Evolutionary conservation across 495 filamentous ascomycete genomes (phyloP), one percentile per base, ranked within the genome.

Genomic region (Neurospora sp.): DNA sequence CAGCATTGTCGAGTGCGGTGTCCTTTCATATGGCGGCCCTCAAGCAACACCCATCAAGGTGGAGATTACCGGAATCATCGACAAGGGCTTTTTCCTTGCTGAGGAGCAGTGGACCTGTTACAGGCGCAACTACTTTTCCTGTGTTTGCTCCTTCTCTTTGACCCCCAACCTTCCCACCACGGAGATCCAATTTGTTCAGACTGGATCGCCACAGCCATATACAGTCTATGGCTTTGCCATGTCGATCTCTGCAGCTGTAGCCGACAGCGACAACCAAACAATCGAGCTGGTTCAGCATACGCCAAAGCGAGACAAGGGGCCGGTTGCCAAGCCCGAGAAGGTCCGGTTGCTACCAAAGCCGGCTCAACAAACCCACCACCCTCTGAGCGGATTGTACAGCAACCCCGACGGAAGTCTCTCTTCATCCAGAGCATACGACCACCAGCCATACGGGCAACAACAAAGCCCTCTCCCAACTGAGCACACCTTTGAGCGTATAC

Each of bases 41-140:
- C 81, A 83, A 6, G 72, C 71, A 27, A 82, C 82, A 3, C 80
- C 78, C 10, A 86, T 97, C 70, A 90, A 88, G 72, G 87, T 92
- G 6, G 91, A 94, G 37, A 93, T 98, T 74, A 86, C 90, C 70
- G 93, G 93, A 7, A 90, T 91, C 75, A 94, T 97, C 72, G 94
- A 96, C 77, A 96, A 97, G 77, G 94, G 94, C 1, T 97, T 97
- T 83, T 97, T 98, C 80, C 85, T 90, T 48, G 87, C 87, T 3
- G 95, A 97, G 71, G 86, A 88, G 16, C 93, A 96, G 73, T 98
- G 95, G 95, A 98, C 95, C 0, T 98, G 95, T 82, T 98, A 98
- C 78, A 86, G 95, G 69, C 87, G 95, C 45, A 98, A 98, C 81
- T 98, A 98, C 81, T 97, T 98, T 79, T 91, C 93, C 1, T 91